Evolutionary conservation across 2,329 filamentous ascomycete genomes (phyloP).

Genomic region (Plectosphaerella plurivora): DNA sequence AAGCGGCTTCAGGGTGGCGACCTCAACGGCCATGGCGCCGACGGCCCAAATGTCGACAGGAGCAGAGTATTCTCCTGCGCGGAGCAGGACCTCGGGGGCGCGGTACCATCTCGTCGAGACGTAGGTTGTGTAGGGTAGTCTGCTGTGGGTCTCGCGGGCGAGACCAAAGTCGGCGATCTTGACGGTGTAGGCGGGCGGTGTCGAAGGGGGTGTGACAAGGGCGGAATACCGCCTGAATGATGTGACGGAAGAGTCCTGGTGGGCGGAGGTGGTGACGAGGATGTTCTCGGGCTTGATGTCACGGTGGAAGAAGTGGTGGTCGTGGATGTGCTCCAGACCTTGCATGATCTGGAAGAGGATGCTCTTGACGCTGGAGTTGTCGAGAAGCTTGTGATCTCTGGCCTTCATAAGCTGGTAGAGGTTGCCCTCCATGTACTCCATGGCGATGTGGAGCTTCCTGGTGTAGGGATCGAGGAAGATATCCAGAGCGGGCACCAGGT

Average conservation of each 20-base stretch:
- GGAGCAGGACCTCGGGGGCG: conserved; percentile 87
- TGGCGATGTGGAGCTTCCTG: conserved; percentile 94
- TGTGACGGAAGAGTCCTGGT: conserved; percentile 68
- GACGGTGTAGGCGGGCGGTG: conserved; percentile 88
- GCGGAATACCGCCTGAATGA: conserved; percentile 91
- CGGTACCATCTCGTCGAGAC: conserved; percentile 98
- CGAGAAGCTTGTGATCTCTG: conserved; percentile 88
- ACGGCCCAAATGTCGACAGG: conserved; percentile 99
- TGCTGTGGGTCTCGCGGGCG: conserved; percentile 95
- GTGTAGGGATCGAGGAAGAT: conserved; percentile 96
- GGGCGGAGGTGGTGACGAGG: conserved; percentile 85
- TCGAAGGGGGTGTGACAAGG: conserved; percentile 90
- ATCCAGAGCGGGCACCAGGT: conserved; percentile 94
- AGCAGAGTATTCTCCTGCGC: conserved; percentile 94
- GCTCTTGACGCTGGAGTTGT: conserved; percentile 91
- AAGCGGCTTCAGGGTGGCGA: conserved; percentile 91
- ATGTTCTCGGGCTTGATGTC: conserved; percentile 99
- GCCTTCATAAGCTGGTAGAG: conserved; percentile 99
- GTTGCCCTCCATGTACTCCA: conserved; percentile 99
- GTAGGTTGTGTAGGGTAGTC: conserved; percentile 94
- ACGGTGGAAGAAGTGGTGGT: conserved; percentile 95
- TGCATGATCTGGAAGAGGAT: conserved; percentile 96
- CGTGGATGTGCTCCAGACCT: conserved; percentile 94
- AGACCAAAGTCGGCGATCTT: conserved; percentile 99
- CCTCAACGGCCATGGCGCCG: conserved; percentile 96